Base-by-base conservation (phyloP, 2,329 filamentous ascomycete species). In the Kalaharituber pfeilii region DNA sequence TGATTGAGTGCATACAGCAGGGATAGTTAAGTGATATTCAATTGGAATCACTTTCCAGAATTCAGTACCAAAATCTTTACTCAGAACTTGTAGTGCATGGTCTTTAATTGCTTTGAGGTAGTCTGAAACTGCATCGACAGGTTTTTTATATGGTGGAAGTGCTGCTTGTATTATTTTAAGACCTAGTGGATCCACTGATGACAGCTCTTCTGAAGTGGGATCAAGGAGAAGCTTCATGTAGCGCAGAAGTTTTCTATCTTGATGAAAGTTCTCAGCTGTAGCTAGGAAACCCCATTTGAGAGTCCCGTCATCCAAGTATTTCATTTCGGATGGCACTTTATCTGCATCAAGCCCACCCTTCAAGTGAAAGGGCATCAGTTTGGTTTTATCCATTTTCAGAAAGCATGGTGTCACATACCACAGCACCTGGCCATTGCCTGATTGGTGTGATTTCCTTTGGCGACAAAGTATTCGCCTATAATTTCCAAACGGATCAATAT, bases 11-110 rank as follows among this genome's bases (percentile, higher is more conserved):
- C 44, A 15, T 24, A 45, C 42, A 24, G 50, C 57, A 44, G 50
- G 62, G 45, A 49, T 56, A 29, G 53, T 59, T 56, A 29, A 54
- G 28, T 11, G 18, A 55, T 42, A 56, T 18, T 58, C 51, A 7
- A 58, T 24, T 13, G 33, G 45, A 15, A 27, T 47, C 11, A 24
- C 30, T 36, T 36, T 36, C 30, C 30, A 36, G 30, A 36, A 36
- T 36, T 36, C 30, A n/a, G 30, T 36, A 36, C 30, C 30, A 36
- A 36, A 36, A 36, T 36, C n/a, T n/a, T 36, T 36, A n/a, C 30
- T 36, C 30, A 36, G n/a, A n/a, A 36, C 25, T 33, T 53, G 51
- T 2, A 58, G 24, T 7, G 42, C 30, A 36, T 52, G 27, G 53
- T 28, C 3, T 53, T 50, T 51, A 29, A 58, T 15, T 6, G 33